Conservation (phyloP, 2,329 filamentous ascomycete species). For the Penicillium janthinellum region DNA sequence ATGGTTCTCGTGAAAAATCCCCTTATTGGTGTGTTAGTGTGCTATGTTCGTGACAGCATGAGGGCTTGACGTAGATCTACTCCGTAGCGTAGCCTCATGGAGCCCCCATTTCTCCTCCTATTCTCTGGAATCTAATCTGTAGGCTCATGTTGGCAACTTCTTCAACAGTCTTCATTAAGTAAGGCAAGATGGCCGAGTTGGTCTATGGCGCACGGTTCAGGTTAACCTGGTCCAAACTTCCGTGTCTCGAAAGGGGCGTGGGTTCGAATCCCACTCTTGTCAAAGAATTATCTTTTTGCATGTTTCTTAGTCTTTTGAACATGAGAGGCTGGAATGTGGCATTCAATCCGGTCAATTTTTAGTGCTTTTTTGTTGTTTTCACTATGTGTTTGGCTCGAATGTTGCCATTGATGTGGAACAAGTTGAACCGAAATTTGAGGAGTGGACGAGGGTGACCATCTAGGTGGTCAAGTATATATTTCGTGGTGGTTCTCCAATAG, state of each 20-base stretch:
- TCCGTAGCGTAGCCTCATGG: too few species aligned
- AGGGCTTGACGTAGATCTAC: too few species aligned
- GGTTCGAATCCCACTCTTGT: conserved; percentile 29
- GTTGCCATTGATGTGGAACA: too few species aligned
- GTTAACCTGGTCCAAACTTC: conserved; percentile 25
- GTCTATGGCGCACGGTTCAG: conserved; percentile 33
- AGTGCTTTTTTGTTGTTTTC: neutral
- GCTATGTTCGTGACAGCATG: too few species aligned
- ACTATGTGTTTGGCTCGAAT: too few species aligned
- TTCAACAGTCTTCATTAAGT: neutral
- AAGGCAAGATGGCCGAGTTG: conserved; percentile 37
- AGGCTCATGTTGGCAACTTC: neutral
- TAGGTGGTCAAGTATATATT: too few species aligned
- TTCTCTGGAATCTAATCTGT: rapidly evolving
- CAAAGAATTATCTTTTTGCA: conserved; percentile 5
- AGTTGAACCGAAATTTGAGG: too few species aligned
- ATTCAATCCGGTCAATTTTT: neutral
- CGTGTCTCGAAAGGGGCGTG: conserved; percentile 27
- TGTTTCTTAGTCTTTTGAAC: neutral
- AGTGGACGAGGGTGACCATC: too few species aligned
- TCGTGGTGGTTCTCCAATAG: too few species aligned
- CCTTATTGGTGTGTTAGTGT: neutral
- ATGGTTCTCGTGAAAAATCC: neutral
- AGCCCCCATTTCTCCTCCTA: neutral
- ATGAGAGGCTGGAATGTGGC: too few species aligned